Percentiles rank a stretch among this genome's conserved stretches.
phyloP scores from a whole-genome alignment of 371 early-diverging fungal species.

The Mucor saturninus region DNA sequence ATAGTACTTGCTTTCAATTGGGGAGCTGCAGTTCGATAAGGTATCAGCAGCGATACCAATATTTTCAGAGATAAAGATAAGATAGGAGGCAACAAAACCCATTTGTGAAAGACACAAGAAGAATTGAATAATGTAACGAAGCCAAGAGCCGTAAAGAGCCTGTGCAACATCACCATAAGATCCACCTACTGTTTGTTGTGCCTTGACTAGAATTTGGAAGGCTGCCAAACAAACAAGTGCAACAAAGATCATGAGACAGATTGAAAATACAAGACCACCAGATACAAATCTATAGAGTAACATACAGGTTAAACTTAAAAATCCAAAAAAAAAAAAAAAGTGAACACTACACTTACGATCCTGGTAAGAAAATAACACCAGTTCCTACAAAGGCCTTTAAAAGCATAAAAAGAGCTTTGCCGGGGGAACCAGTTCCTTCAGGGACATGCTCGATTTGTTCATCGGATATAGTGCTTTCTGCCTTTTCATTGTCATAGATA shows the following conservation, averaged over 20 bases:
- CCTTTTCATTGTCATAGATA: conserved; percentile 5
- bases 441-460: conserved; percentile 33
- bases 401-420: conserved; percentile 74
- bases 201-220: conserved; percentile 38
- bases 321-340: too few relatives aligned
- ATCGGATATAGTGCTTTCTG: conserved; percentile 2
- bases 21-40: conserved; percentile 59
- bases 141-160: conserved; percentile 68
- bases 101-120: conserved; percentile 80
- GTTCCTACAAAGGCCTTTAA: conserved; percentile 81
- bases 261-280: conserved; percentile 47
- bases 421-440: conserved; percentile 58
- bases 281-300: conserved; percentile 40
- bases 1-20: conserved; percentile 59
- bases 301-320: conserved; percentile 10
- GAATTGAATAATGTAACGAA: conserved; percentile 64
- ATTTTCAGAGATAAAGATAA: conserved; percentile 86
- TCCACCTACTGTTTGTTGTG: conserved; percentile 58
- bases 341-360: conserved; percentile 47
- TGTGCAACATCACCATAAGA: conserved; percentile 83
- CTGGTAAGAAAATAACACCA: conserved; percentile 69
- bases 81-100: conserved; percentile 84
- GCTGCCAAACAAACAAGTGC: conserved; percentile 35
- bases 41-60: conserved; percentile 67
- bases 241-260: conserved; percentile 39